phyloP scores from a whole-genome alignment of 768 basidiomycete species.

The Amanita pseudoporphyria region DNA sequence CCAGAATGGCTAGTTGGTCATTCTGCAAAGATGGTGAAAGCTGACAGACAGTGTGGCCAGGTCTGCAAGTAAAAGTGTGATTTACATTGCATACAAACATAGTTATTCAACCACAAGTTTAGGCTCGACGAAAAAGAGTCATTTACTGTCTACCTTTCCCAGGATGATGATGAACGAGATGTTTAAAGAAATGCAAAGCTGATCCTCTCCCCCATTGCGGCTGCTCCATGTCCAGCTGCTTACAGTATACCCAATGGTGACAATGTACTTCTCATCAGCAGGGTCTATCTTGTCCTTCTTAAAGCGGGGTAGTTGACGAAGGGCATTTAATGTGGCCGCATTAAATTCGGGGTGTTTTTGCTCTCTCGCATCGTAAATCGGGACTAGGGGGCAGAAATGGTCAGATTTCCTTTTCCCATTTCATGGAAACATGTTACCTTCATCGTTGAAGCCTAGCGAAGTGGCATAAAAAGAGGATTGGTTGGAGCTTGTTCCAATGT shows the following conservation, averaged over 20 bases:
- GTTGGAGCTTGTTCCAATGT: neutral
- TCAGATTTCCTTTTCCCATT: neutral
- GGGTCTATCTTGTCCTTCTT: neutral
- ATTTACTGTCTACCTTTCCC: too few relatives aligned
- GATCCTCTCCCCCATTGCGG: too few relatives aligned
- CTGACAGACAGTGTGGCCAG: too few relatives aligned
- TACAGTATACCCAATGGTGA: neutral
- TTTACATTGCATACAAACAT: too few relatives aligned
- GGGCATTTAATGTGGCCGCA: neutral
- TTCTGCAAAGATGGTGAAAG: too few relatives aligned
- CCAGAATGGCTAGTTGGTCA: too few relatives aligned
- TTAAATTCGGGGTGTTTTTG: neutral
- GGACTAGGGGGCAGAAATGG: neutral
- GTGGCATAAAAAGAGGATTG: neutral
- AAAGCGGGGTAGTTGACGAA: too few relatives aligned
- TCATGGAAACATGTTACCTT: neutral
- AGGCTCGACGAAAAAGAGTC: too few relatives aligned
- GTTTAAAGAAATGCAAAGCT: neutral
- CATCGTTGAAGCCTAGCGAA: neutral
- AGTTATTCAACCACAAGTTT: too few relatives aligned
- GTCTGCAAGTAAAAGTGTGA: too few relatives aligned
- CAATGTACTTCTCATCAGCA: neutral
- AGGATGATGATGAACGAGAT: neutral
- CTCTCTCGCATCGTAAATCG: neutral
- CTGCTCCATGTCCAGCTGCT: neutral